phyloP scores from a whole-genome alignment of 805 yeast species.

The Wickerhamomyces subpelliculosus region DNA sequence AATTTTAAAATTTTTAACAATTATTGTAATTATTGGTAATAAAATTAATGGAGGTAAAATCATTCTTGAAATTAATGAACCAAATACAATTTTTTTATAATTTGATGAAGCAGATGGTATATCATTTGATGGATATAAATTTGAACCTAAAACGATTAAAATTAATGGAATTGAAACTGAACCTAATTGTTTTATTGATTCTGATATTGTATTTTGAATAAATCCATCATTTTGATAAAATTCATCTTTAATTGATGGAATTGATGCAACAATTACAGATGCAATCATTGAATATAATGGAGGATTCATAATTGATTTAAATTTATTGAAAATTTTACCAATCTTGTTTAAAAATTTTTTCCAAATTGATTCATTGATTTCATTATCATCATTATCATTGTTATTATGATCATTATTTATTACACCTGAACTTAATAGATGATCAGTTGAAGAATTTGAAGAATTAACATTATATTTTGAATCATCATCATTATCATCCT shows the following conservation, averaged over 20 bases:
- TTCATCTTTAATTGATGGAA: conserved; percentile 47
- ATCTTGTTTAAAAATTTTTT: no score
- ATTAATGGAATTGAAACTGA: conserved; percentile 73
- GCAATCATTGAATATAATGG: conserved; percentile 73
- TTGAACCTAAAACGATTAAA: conserved; percentile 72
- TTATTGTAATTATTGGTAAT: conserved; percentile 57
- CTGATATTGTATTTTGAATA: conserved; percentile 56
- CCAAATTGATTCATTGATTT: conserved; percentile 1
- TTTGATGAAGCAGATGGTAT: conserved; percentile 60
- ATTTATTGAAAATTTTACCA: conserved; percentile 11
- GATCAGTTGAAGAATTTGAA: conserved; percentile 5
- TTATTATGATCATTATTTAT: not conserved
- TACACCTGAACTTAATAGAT: conserved; percentile 2
- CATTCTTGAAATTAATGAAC: conserved; percentile 72
- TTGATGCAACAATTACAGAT: conserved; percentile 62
- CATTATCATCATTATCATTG: not conserved
- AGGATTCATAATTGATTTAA: conserved; percentile 61
- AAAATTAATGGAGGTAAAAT: conserved; percentile 63
- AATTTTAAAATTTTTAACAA: conserved; percentile 56
- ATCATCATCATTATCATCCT: not conserved
- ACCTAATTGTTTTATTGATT: conserved; percentile 60
- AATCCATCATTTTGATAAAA: conserved; percentile 58
- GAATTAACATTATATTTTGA: no score
- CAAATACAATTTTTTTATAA: conserved; percentile 56
- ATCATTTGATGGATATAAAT: conserved; percentile 61